phyloP scores from a whole-genome alignment of 2,329 filamentous ascomycete species.

The Ophiostoma fasciatum region DNA sequence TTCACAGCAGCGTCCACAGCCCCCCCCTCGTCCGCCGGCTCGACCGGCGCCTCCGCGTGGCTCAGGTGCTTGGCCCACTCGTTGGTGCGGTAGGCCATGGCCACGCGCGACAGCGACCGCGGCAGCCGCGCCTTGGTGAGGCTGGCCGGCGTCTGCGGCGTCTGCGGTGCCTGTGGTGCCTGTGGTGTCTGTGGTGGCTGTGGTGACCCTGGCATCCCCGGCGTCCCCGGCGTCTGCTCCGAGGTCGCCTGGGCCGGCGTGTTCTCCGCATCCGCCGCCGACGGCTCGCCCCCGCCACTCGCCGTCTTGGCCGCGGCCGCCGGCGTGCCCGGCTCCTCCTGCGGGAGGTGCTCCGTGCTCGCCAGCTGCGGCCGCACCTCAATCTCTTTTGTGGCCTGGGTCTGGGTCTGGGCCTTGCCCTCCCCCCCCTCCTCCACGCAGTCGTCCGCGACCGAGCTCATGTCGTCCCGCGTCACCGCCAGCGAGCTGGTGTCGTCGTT shows the following conservation, averaged over 20 bases:
- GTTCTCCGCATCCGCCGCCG: neutral
- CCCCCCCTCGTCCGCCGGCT: constrained; percentile 35
- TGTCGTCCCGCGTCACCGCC: constrained; percentile 41
- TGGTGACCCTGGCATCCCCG: too few relatives aligned
- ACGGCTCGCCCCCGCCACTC: neutral
- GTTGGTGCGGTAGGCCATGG: constrained; percentile 75
- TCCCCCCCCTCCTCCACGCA: constrained; percentile 16
- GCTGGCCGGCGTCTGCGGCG: constrained; percentile 25
- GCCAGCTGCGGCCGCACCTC: constrained; percentile 27
- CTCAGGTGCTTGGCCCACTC: constrained; percentile 91
- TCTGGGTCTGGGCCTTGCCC: constrained; percentile 9
- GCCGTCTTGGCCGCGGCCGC: neutral
- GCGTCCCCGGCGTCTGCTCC: too few relatives aligned
- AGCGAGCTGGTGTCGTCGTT: constrained; percentile 34
- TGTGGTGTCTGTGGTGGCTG: constrained; percentile 6
- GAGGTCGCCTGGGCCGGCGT: constrained; percentile 4
- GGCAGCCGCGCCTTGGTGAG: constrained; percentile 51
- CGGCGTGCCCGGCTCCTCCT: neutral
- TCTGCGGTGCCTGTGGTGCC: too few relatives aligned
- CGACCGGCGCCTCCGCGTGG: constrained; percentile 56
- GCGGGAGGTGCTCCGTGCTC: too few relatives aligned
- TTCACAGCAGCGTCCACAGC: constrained; percentile 18
- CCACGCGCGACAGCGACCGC: constrained; percentile 57
- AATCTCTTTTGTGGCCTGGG: constrained; percentile 15
- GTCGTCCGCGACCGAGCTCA: constrained; percentile 29